These are phyloP conservation scores for Cryptococcus sp. DNA, from an alignment of 1,284 basidiomycete species.

Conservation along the genomic window DNA sequence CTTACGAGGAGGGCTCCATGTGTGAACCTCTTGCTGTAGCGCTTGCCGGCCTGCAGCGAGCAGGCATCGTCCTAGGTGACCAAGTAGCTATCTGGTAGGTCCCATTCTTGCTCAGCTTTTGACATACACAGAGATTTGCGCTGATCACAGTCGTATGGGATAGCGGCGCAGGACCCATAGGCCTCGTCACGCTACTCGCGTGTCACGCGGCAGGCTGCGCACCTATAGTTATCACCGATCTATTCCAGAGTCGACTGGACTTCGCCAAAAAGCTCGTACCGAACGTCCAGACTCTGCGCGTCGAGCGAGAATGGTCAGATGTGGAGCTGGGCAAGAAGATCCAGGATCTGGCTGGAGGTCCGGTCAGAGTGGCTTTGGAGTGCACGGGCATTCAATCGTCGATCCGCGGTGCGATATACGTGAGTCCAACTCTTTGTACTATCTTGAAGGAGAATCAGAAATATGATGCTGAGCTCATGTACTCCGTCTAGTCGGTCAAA, in stretches of 20 bases:
- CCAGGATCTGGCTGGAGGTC: slow-evolving; percentile 43
- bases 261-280: slow-evolving; percentile 59
- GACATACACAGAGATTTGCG: slow-evolving; percentile 3
- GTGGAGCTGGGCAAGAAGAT: slow-evolving; percentile 47
- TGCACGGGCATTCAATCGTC: slow-evolving; percentile 82
- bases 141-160: background rate
- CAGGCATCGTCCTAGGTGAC: slow-evolving; percentile 56
- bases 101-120: background rate
- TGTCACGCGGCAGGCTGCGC: slow-evolving; percentile 58
- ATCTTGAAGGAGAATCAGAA: background rate
- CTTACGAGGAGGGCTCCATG: slow-evolving; percentile 58
- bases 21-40: slow-evolving; percentile 60
- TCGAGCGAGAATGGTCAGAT: slow-evolving; percentile 40
- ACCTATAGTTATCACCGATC: slow-evolving; percentile 60
- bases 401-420: slow-evolving; percentile 76
- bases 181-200: slow-evolving; percentile 58
- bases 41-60: slow-evolving; percentile 58
- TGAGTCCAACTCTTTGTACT: slow-evolving; percentile 45
- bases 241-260: slow-evolving; percentile 56
- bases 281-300: slow-evolving; percentile 52
- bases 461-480: slow-evolving; percentile 5
- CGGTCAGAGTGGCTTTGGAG: slow-evolving; percentile 49
- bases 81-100: slow-evolving; percentile 54
- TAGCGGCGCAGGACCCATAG: slow-evolving; percentile 58
- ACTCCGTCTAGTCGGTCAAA: slow-evolving; percentile 45